Evolutionary conservation across 768 basidiomycete species (phyloP).

Genomic region (Trametes cinnabarina): DNA sequence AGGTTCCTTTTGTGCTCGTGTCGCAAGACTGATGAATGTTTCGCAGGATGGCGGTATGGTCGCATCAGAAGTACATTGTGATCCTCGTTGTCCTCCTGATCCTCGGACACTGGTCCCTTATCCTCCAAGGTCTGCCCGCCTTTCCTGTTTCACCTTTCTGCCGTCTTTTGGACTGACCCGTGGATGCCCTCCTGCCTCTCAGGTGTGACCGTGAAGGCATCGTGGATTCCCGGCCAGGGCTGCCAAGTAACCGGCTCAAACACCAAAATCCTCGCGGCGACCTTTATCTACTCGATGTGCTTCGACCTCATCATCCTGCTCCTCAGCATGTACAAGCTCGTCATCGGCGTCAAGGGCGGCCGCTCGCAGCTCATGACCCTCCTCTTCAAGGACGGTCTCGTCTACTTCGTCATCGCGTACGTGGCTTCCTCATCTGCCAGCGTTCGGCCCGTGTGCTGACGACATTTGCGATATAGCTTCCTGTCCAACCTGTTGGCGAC

Average conservation of each 20-base stretch:
- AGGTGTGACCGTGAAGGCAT: constrained; percentile 59
- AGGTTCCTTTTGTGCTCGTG: background rate
- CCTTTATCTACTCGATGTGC: constrained; percentile 76
- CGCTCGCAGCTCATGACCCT: constrained; percentile 50
- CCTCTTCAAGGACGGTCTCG: constrained; percentile 72
- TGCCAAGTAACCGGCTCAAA: constrained; percentile 63
- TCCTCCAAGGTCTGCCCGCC: constrained; percentile 53
- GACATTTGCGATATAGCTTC: constrained; percentile 29
- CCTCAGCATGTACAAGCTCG: constrained; percentile 63
- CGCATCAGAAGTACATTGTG: constrained; percentile 52
- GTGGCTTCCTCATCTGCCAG: constrained; percentile 26
- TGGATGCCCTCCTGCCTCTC: background rate
- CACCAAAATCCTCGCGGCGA: constrained; percentile 62
- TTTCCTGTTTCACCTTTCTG: background rate
- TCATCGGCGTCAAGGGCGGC: constrained; percentile 33
- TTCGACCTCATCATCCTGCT: constrained; percentile 65
- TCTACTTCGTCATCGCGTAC: constrained; percentile 75
- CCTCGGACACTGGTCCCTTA: constrained; percentile 72
- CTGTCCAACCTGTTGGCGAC: constrained; percentile 43
- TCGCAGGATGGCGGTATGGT: constrained; percentile 62
- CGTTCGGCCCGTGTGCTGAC: too few relatives aligned
- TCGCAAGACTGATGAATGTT: background rate
- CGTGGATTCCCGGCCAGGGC: constrained; percentile 46
- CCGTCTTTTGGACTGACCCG: background rate
- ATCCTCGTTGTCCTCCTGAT: constrained; percentile 50